Evolutionary conservation across 176 grass and related monocot genomes (phyloP).

Genomic region (Musa troglodytarum): DNA sequence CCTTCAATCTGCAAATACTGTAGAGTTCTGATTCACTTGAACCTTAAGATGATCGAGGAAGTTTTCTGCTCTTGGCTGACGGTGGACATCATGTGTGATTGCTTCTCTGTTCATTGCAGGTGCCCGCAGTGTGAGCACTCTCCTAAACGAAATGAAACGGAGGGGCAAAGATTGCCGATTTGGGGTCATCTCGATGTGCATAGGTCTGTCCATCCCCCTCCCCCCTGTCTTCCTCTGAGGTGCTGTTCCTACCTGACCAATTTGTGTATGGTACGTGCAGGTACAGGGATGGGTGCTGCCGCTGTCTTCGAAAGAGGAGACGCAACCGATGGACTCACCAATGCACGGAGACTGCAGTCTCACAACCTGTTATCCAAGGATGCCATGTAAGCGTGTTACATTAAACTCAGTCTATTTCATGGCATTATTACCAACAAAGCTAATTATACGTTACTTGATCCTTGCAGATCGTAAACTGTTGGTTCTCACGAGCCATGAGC

Average conservation of each 20-base stretch:
- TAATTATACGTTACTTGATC: no score
- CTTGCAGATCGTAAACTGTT: no score
- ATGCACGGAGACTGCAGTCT: conserved; percentile 33
- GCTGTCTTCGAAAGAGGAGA: conserved; percentile 92
- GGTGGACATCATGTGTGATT: not conserved
- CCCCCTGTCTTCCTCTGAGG: not conserved
- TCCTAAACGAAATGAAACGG: conserved; percentile 97
- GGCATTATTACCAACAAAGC: no score
- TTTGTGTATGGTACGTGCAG: conserved; percentile 15
- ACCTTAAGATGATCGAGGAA: no score
- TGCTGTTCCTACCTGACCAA: not conserved
- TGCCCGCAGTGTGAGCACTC: conserved; percentile 67
- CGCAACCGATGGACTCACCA: conserved; percentile 49
- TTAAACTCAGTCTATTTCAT: no score
- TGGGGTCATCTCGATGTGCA: conserved; percentile 87
- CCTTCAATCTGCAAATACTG: not conserved
- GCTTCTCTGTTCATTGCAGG: conserved; percentile 28
- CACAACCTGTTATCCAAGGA: conserved; percentile 58
- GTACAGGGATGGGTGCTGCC: conserved; percentile 85
- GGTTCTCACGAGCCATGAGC: no score
- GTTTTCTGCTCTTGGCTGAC: no score
- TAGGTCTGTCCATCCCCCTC: conserved; percentile 26
- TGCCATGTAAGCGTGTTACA: conserved; percentile 13
- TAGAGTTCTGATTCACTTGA: not conserved
- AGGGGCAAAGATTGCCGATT: conserved; percentile 91